Conservation (phyloP, 768 basidiomycete species). For the Austroboletus eburneus region DNA sequence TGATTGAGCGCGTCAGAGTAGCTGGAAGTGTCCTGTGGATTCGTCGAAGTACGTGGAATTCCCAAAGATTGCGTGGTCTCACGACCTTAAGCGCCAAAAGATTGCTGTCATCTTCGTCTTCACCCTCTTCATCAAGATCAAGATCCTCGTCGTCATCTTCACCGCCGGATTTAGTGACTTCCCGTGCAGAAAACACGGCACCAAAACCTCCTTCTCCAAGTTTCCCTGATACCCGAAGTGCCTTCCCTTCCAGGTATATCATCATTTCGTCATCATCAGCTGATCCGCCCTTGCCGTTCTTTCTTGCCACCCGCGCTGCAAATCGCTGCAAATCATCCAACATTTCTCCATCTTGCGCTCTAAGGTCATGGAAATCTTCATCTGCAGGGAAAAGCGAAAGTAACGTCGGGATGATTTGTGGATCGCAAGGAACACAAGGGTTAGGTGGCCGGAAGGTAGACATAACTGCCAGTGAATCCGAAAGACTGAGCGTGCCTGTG, state of each 20-base stretch:
- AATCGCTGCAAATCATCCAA: slow-evolving; percentile 74
- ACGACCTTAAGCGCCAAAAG: slow-evolving; percentile 89
- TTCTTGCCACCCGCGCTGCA: slow-evolving; percentile 42
- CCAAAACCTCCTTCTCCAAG: slow-evolving; percentile 98
- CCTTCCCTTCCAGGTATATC: slow-evolving; percentile 58
- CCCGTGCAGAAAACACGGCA: slow-evolving; percentile 83
- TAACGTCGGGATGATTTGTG: slow-evolving; percentile 55
- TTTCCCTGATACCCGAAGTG: slow-evolving; percentile 75
- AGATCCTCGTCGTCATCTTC: slow-evolving; percentile 42
- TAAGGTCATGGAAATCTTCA: slow-evolving; percentile 56
- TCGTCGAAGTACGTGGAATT: slow-evolving; percentile 79
- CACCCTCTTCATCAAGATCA: slow-evolving; percentile 42
- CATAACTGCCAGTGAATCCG: slow-evolving; percentile 57
- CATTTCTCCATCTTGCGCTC: slow-evolving; percentile 48
- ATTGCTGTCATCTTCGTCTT: slow-evolving; percentile 50
- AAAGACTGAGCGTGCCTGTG: slow-evolving; percentile 60
- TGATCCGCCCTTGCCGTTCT: slow-evolving; percentile 32
- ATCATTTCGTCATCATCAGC: slow-evolving; percentile 40
- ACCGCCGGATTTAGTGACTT: slow-evolving; percentile 40
- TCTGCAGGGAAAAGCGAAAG: slow-evolving; percentile 63
- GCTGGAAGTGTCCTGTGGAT: slow-evolving; percentile 67
- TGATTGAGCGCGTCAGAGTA: slow-evolving; percentile 59
- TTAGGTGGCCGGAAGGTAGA: slow-evolving; percentile 73
- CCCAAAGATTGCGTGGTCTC: slow-evolving; percentile 86
- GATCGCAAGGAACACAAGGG: slow-evolving; percentile 85